Conservation (phyloP, 495 filamentous ascomycete species). For the Lepraria neglecta region DNA sequence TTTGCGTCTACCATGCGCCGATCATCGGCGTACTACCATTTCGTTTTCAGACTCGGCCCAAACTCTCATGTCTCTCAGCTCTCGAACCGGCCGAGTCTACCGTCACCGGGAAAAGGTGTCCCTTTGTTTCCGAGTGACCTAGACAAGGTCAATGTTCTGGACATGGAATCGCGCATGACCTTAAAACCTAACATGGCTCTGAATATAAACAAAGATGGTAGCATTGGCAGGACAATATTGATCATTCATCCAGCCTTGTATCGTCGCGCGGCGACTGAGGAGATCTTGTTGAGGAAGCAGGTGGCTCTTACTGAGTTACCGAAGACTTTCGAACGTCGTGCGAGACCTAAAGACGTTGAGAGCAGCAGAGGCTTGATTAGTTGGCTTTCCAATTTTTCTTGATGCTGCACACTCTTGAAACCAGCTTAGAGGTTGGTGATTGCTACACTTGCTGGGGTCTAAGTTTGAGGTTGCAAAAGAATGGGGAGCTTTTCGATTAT, state of each 20-base stretch:
- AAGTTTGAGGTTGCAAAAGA: too few species aligned
- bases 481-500: too few species aligned
- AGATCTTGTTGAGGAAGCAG: slow-evolving; percentile 7
- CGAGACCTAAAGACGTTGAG: slow-evolving; percentile 4
- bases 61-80: not conserved
- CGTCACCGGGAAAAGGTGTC: not conserved
- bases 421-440: too few species aligned
- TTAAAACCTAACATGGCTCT: not conserved
- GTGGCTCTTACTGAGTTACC: not conserved
- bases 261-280: not conserved
- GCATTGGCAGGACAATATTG: not conserved
- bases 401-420: not conserved
- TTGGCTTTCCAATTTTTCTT: not conserved
- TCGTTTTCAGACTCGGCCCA: not conserved
- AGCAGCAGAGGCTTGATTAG: not conserved
- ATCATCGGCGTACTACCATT: slow-evolving; percentile 7
- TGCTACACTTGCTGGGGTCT: too few species aligned
- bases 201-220: not conserved
- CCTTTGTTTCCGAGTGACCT: not conserved
- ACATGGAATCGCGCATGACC: not conserved
- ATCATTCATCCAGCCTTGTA: slow-evolving; percentile 7
- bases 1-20: slow-evolving; percentile 1
- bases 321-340: not conserved
- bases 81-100: not conserved
- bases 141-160: not conserved